Evolutionary conservation across 1,284 basidiomycete species (phyloP).

Genomic region (Sphagnurus paluster): DNA sequence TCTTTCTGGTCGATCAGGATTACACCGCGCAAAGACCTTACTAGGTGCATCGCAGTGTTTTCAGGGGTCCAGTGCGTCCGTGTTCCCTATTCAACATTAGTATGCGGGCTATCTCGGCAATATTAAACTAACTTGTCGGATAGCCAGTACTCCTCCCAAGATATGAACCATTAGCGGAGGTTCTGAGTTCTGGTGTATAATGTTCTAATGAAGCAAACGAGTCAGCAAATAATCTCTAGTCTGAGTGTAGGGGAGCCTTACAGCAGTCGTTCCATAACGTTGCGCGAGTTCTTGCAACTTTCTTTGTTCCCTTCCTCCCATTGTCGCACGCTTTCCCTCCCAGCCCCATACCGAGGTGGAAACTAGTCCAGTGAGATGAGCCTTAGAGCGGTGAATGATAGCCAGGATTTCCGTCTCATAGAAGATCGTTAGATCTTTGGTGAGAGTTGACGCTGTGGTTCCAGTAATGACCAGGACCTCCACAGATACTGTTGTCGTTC

Average conservation of each 20-base stretch:
- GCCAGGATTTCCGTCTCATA: constrained; percentile 72
- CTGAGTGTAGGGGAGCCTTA: constrained; percentile 30
- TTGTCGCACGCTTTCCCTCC: constrained; percentile 53
- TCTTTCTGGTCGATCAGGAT: constrained; percentile 73
- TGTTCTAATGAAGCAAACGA: constrained; percentile 38
- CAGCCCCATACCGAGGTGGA: constrained; percentile 73
- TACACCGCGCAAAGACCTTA: constrained; percentile 51
- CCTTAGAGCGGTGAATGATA: constrained; percentile 68
- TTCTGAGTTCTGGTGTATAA: constrained; percentile 60
- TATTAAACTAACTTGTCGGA: constrained; percentile 58
- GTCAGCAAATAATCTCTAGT: constrained; percentile 2
- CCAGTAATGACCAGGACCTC: constrained; percentile 65
- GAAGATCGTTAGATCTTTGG: constrained; percentile 51
- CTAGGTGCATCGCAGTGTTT: constrained; percentile 77
- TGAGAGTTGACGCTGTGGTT: constrained; percentile 44
- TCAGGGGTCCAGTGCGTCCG: constrained; percentile 74
- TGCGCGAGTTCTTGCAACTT: constrained; percentile 70
- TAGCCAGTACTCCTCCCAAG: constrained; percentile 65
- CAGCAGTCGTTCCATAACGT: constrained; percentile 64
- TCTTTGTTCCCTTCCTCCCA: constrained; percentile 57
- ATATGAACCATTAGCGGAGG: constrained; percentile 58
- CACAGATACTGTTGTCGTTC: constrained; percentile 62
- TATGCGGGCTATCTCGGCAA: background rate
- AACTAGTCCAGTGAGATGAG: constrained; percentile 61
- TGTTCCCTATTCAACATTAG: constrained; percentile 47